Conservation (phyloP, 2,329 filamentous ascomycete genomes). For the Exserohilum rostratum region DNA sequence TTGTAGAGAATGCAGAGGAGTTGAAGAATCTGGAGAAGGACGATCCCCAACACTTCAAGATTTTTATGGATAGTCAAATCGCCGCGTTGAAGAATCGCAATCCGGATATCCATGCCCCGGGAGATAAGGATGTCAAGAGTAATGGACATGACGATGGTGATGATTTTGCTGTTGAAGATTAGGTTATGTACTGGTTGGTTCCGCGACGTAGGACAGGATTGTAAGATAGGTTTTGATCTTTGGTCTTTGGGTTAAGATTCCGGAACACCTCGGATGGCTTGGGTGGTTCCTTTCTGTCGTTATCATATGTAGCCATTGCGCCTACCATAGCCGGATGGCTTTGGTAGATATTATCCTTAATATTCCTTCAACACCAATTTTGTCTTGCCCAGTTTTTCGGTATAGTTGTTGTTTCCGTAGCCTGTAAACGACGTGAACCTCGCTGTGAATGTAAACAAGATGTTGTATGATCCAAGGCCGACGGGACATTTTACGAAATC, state of each 20-base stretch:
- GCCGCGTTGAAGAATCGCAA: slow-evolving; percentile 46
- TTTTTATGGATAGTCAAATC: slow-evolving; percentile 46
- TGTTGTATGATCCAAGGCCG: background rate
- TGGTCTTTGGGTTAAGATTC: background rate
- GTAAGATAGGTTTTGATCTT: background rate
- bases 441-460: background rate
- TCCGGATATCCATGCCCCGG: slow-evolving; percentile 26
- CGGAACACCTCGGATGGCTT: background rate
- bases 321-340: background rate
- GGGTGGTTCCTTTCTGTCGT: background rate
- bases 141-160: background rate
- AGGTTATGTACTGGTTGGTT: background rate
- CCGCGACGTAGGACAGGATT: background rate
- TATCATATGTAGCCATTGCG: background rate
- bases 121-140: slow-evolving; percentile 7
- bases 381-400: background rate
- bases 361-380: background rate
- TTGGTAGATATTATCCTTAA: background rate
- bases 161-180: slow-evolving; percentile 15
- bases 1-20: slow-evolving; percentile 69
- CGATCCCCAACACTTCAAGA: slow-evolving; percentile 39
- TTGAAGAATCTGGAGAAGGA: slow-evolving; percentile 64
- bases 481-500: background rate
- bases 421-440: background rate
- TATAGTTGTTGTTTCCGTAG: background rate